Base-by-base conservation (phyloP, 2,329 filamentous ascomycete species). In the Aspergillus versicolor region DNA sequence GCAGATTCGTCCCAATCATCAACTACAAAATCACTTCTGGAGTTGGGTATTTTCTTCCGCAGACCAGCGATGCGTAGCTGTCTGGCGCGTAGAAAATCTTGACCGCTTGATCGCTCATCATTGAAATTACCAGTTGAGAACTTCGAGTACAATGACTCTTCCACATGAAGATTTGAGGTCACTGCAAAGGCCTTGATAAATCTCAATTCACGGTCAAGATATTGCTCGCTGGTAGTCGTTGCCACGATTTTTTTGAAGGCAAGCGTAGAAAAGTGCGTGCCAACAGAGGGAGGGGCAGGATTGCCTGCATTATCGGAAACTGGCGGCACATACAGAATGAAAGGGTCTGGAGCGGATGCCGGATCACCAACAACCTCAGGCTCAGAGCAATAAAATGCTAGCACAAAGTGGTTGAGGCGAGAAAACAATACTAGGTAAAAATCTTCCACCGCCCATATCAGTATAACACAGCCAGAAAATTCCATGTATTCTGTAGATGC, bases 381-480 rank as follows among this genome's bases (percentile, higher is more conserved):
- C 42, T 63, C 58, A 5, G 70, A 65, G 65, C 70, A 68, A 38
- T 69, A 67, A 59, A 76, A 73, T 41, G 57, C 59, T 48, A 72
- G 61, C 22, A 69, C 68, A 19, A 77, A 57, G 37, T 59, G 56
- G 51, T 70, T 76, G 11, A 74, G 65, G 32, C 65, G 67, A n/a
- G 77, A 79, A 61, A 71, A 77, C 11, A 79, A 46, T 37, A 77
- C 60, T 15, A 79, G 57, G 49, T 72, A 71, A 19, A 74, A 63
- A 46, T 71, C 75, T 77, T 24, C 15, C 32, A 11, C 54, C 13
- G 63, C 30, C 5, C 13, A 19, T 19, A 22, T 48, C 22, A 50
- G 42, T 51, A 11, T 17, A 24, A 7, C 17, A 38, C 22, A 30
- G 17, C n/a, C 13, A 30, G 40, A 44, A 13, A 24, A n/a, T 30